phyloP scores from a whole-genome alignment of 2,329 filamentous ascomycete genomes.

The Botrytis fragariae region DNA sequence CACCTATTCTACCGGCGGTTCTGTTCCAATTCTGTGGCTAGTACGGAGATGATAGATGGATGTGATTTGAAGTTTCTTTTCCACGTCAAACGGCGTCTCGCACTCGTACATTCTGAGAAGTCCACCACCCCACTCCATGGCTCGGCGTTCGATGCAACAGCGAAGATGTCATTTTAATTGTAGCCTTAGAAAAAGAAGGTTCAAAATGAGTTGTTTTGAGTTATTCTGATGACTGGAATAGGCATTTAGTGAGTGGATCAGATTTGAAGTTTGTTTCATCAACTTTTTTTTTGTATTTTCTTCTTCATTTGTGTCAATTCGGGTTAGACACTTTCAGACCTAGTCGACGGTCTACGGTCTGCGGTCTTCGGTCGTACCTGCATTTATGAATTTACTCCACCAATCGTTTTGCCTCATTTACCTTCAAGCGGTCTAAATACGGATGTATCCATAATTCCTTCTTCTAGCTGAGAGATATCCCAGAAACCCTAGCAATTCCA shows the following conservation, averaged over 20 bases:
- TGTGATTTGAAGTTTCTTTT: constrained; percentile 4
- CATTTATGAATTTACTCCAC: constrained; percentile 20
- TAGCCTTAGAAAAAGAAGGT: constrained; percentile 1
- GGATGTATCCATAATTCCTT: constrained; percentile 11
- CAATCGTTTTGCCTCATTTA: background rate
- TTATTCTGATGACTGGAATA: background rate
- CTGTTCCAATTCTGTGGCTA: background rate
- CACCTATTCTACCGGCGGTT: background rate
- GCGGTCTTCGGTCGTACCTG: constrained; percentile 14
- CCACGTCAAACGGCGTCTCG: constrained; percentile 6
- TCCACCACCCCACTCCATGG: background rate
- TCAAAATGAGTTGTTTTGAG: background rate
- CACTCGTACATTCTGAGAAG: constrained; percentile 4
- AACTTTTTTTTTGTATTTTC: background rate
- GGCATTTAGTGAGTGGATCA: constrained; percentile 1
- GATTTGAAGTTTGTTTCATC: constrained; percentile 14
- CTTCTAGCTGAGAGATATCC: background rate
- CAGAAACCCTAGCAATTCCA: background rate
- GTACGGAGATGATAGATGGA: background rate
- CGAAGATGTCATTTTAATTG: background rate
- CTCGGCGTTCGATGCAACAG: background rate
- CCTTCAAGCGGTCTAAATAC: background rate
- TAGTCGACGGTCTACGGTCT: constrained; percentile 3
- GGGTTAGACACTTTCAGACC: background rate
- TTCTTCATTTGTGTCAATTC: background rate